Percentiles rank a stretch among this genome's conserved stretches.
Conservation (phyloP, 768 basidiomycete species). For the Leccinum imitatum region DNA sequence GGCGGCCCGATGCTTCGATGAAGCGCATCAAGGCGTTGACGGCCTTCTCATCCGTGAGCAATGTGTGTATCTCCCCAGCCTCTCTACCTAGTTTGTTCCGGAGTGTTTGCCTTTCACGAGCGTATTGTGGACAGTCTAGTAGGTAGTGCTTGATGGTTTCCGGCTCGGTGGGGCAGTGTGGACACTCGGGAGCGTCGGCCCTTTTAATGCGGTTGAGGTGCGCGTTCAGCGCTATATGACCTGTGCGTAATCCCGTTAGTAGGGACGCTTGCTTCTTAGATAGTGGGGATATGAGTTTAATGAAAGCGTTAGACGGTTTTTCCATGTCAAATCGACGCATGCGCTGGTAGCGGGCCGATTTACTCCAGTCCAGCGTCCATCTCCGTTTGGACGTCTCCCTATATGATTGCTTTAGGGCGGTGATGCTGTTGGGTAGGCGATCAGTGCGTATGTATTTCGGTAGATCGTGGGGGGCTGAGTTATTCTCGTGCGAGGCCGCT, state of each 20-base stretch:
- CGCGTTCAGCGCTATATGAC: neutral
- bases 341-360: neutral
- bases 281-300: neutral
- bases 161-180: neutral
- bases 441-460: neutral
- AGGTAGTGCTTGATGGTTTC: neutral
- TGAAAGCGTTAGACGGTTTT: neutral
- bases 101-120: neutral
- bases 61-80: too few relatives aligned
- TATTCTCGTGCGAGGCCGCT: neutral
- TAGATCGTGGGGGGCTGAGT: neutral
- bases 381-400: neutral
- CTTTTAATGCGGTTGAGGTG: neutral
- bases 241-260: neutral
- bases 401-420: neutral
- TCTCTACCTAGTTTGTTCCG: too few relatives aligned
- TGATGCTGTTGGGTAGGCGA: neutral
- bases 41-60: too few relatives aligned
- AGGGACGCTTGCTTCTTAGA: neutral
- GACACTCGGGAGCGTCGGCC: neutral
- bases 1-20: too few relatives aligned
- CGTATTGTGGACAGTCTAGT: neutral
- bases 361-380: neutral
- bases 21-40: too few relatives aligned
- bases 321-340: neutral